Evolutionary conservation across 2,329 filamentous ascomycete species (phyloP).

Genomic region (Pseudocercospora cruenta): DNA sequence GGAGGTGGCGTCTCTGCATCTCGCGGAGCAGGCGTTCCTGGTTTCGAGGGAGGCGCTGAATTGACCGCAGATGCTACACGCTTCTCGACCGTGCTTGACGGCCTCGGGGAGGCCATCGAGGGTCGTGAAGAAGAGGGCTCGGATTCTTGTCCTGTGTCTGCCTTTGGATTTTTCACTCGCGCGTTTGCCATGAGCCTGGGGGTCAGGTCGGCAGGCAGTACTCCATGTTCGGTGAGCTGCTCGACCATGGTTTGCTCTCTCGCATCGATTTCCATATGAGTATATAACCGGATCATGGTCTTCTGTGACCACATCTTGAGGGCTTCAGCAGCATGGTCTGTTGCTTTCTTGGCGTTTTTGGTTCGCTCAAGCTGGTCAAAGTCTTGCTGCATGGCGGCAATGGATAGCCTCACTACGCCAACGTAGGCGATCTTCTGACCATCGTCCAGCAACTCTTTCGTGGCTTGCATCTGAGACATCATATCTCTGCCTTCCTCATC

Average conservation of each 20-base stretch:
- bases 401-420: constrained; percentile 79
- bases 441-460: constrained; percentile 92
- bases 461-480: constrained; percentile 88
- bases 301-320: constrained; percentile 97
- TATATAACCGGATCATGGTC: constrained; percentile 93
- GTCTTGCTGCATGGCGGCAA: constrained; percentile 75
- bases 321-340: constrained; percentile 71
- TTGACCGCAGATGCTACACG: constrained; percentile 23
- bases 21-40: constrained; percentile 41
- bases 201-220: constrained; percentile 80
- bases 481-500: constrained; percentile 81
- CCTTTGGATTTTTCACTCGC: constrained; percentile 79
- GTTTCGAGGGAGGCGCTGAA: constrained; percentile 25
- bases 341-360: constrained; percentile 71
- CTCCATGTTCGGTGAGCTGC: constrained; percentile 89
- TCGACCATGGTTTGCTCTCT: constrained; percentile 98
- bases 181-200: constrained; percentile 88
- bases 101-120: constrained; percentile 32
- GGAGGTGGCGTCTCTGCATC: constrained; percentile 43
- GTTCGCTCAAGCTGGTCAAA: constrained; percentile 64
- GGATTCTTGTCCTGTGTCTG: constrained; percentile 21
- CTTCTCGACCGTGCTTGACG: constrained; percentile 26
- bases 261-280: constrained; percentile 93
- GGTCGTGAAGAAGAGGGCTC: constrained; percentile 38
- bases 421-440: constrained; percentile 96